Percentiles rank a stretch among this genome's conserved stretches.
Evolutionary conservation across 139 green algal genomes (phyloP).

Genomic region (Auxenochlorella pyrenoidosa): DNA sequence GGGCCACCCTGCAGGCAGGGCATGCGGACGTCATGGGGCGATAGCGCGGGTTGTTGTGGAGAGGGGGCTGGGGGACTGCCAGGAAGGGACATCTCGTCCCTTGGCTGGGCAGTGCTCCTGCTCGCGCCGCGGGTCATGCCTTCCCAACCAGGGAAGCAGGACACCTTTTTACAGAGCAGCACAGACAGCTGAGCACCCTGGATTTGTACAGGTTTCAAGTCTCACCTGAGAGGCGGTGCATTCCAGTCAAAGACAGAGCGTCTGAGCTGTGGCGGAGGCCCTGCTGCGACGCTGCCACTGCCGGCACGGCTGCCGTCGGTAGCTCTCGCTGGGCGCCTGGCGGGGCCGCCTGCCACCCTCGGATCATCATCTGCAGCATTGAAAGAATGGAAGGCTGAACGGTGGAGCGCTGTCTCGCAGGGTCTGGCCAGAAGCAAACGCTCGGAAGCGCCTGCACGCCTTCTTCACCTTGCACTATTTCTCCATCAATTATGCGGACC

Average conservation of each 20-base stretch:
- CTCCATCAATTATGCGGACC: not conserved
- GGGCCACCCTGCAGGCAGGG: slow-evolving; percentile 2
- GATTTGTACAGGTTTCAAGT: not conserved
- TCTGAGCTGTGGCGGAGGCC: not conserved
- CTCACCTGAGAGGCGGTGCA: not conserved
- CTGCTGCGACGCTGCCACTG: not conserved
- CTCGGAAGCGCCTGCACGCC: not conserved
- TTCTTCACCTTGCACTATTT: not conserved
- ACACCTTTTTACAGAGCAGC: too few species aligned
- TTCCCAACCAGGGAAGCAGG: too few species aligned
- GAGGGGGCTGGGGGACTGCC: too few species aligned
- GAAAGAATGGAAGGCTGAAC: too few species aligned
- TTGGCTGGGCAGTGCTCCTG: too few species aligned
- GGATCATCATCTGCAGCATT: slow-evolving; percentile 10
- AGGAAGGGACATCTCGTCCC: too few species aligned
- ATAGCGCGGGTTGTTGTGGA: too few species aligned
- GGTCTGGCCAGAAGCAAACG: not conserved
- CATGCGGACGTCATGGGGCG: too few species aligned
- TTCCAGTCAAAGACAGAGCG: not conserved
- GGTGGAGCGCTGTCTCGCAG: not conserved
- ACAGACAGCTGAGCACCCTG: not conserved
- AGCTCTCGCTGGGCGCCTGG: not conserved
- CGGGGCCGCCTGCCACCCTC: not conserved
- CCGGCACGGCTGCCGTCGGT: not conserved
- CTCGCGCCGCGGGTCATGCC: too few species aligned